These are phyloP conservation scores for Meyerozyma carpophila DNA, from an alignment of 1,139 yeast species.

Conservation along the genomic window DNA sequence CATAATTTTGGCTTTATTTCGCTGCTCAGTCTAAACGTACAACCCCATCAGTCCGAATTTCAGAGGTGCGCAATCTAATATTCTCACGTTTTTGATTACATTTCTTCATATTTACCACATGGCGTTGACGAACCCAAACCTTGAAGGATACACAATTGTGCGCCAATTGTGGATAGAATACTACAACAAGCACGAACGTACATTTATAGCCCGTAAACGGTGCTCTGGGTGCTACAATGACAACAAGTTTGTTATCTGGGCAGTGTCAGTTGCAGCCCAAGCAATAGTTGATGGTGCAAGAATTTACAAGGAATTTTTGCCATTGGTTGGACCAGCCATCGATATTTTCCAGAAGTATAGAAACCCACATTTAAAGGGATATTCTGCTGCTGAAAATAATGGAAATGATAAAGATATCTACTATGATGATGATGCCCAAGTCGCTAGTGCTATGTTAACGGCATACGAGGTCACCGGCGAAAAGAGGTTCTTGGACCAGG, in stretches of 20 bases:
- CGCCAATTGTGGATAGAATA: constrained; percentile 42
- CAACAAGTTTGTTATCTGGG: constrained; percentile 60
- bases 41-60: no score
- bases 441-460: constrained; percentile 59
- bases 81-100: background rate
- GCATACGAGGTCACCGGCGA: constrained; percentile 68
- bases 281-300: constrained; percentile 60
- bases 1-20: no score
- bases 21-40: no score
- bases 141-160: constrained; percentile 48
- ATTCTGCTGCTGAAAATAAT: constrained; percentile 53
- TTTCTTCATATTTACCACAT: constrained; percentile 11
- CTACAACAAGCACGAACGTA: constrained; percentile 38
- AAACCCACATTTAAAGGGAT: constrained; percentile 46
- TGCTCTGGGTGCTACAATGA: constrained; percentile 51
- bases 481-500: constrained; percentile 47
- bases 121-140: constrained; percentile 33
- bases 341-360: constrained; percentile 49
- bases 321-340: constrained; percentile 52
- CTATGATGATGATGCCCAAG: constrained; percentile 76
- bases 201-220: constrained; percentile 38
- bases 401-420: constrained; percentile 60
- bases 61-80: background rate
- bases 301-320: constrained; percentile 50
- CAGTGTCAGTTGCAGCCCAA: constrained; percentile 60